phyloP scores from a whole-genome alignment of 306 rosid genomes.

The Sophora flavescens region DNA sequence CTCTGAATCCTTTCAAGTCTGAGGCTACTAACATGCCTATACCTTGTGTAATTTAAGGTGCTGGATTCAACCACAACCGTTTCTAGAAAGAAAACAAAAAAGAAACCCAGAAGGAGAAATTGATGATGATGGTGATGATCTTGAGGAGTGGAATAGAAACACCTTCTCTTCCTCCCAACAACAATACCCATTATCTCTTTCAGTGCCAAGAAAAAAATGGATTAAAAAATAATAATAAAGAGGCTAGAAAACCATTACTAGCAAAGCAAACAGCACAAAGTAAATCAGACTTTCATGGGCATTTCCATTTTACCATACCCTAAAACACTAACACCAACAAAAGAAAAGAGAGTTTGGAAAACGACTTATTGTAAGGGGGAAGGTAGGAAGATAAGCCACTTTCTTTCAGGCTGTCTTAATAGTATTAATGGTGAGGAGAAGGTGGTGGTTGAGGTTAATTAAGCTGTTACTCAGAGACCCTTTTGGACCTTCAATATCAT shows the following conservation, averaged over 20 bases:
- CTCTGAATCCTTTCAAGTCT: constrained; percentile 79
- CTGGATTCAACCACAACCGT: constrained; percentile 41
- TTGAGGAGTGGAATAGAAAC: neutral
- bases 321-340: constrained; percentile 29
- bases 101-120: constrained; percentile 46
- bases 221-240: constrained; percentile 1
- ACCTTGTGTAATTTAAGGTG: constrained; percentile 61
- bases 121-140: neutral
- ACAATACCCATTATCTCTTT: constrained; percentile 44
- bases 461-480: constrained; percentile 45
- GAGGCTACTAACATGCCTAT: constrained; percentile 65
- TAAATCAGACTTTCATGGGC: constrained; percentile 47
- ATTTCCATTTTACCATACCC: constrained; percentile 47
- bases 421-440: constrained; percentile 65
- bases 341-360: constrained; percentile 40
- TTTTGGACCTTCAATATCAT: constrained; percentile 61
- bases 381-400: constrained; percentile 15
- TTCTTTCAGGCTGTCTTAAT: constrained; percentile 33
- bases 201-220: constrained; percentile 43
- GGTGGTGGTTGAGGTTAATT: constrained; percentile 76
- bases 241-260: constrained; percentile 47
- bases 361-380: constrained; percentile 24
- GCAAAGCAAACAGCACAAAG: constrained; percentile 49
- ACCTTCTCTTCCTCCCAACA: constrained; percentile 15
- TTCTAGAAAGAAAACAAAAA: constrained; percentile 45